phyloP scores from a whole-genome alignment of 768 basidiomycete genomes.

The Pulveroboletus ravenelii region DNA sequence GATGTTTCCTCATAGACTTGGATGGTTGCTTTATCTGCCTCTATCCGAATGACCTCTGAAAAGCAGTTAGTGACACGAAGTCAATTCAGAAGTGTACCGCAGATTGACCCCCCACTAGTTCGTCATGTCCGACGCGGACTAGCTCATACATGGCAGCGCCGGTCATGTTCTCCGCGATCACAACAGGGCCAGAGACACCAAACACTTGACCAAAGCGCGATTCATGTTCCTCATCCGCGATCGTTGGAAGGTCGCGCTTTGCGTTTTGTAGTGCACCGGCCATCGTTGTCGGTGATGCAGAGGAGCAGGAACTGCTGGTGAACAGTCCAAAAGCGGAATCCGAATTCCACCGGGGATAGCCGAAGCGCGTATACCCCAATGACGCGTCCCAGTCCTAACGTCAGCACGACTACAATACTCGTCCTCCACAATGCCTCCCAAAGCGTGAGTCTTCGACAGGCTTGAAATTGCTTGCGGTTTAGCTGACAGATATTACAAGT shows the following conservation, averaged over 20 bases:
- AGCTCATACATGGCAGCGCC: slow-evolving; percentile 98
- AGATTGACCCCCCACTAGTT: slow-evolving; percentile 86
- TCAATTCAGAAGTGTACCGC: neutral
- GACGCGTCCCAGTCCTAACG: slow-evolving; percentile 33
- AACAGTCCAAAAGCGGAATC: slow-evolving; percentile 27
- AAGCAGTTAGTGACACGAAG: slow-evolving; percentile 10
- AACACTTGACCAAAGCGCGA: slow-evolving; percentile 83
- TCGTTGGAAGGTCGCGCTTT: slow-evolving; percentile 80
- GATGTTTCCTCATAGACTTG: slow-evolving; percentile 99
- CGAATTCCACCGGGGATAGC: slow-evolving; percentile 22
- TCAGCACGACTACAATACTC: slow-evolving; percentile 19
- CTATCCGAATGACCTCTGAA: slow-evolving; percentile 97
- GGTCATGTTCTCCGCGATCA: slow-evolving; percentile 92
- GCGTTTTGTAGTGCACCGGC: slow-evolving; percentile 93
- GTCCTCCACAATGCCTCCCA: slow-evolving; percentile 73
- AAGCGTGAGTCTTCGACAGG: slow-evolving; percentile 65
- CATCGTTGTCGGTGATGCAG: slow-evolving; percentile 44
- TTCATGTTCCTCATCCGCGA: slow-evolving; percentile 87
- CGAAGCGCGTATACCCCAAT: slow-evolving; percentile 27
- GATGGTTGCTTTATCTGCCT: slow-evolving; percentile 95
- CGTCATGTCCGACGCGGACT: slow-evolving; percentile 97
- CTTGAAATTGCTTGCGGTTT: neutral
- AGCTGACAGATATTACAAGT: slow-evolving; percentile 39
- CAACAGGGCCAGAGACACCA: slow-evolving; percentile 97
- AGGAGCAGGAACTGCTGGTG: neutral